These are phyloP conservation scores for Trichoderma asperelloides DNA, from an alignment of 495 filamentous ascomycete genomes.

Conservation along the genomic window DNA sequence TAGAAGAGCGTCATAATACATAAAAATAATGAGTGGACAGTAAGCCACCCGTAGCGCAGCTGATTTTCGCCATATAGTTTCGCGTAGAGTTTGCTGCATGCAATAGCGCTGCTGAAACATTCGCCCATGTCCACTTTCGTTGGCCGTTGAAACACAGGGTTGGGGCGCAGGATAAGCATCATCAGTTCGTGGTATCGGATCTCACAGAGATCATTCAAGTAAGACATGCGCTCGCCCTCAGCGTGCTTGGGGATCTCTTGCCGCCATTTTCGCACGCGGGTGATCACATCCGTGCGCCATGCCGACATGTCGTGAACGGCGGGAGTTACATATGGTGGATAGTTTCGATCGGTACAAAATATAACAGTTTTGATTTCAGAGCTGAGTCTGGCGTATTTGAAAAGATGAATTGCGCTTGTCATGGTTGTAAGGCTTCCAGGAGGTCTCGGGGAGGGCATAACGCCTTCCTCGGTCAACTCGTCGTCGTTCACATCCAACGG, in stretches of 20 bases:
- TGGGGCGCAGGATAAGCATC: neutral
- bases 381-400: neutral
- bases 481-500: neutral
- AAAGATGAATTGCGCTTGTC: neutral
- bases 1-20: slow-evolving; percentile 1
- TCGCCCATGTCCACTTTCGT: neutral
- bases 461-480: neutral
- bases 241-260: neutral
- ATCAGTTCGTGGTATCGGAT: slow-evolving; percentile 2
- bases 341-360: neutral
- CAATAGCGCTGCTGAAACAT: neutral
- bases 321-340: neutral
- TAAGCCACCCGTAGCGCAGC: neutral
- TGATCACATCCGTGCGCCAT: neutral
- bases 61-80: neutral
- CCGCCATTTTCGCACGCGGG: neutral
- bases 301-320: neutral
- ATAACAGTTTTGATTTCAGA: neutral
- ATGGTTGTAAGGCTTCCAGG: neutral
- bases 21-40: neutral
- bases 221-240: neutral
- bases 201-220: neutral
- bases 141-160: neutral
- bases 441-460: neutral
- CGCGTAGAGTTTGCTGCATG: neutral